These are phyloP conservation scores for Arthrobotrys musiformis DNA, from an alignment of 2,329 filamentous ascomycete genomes.

Conservation along the genomic window DNA sequence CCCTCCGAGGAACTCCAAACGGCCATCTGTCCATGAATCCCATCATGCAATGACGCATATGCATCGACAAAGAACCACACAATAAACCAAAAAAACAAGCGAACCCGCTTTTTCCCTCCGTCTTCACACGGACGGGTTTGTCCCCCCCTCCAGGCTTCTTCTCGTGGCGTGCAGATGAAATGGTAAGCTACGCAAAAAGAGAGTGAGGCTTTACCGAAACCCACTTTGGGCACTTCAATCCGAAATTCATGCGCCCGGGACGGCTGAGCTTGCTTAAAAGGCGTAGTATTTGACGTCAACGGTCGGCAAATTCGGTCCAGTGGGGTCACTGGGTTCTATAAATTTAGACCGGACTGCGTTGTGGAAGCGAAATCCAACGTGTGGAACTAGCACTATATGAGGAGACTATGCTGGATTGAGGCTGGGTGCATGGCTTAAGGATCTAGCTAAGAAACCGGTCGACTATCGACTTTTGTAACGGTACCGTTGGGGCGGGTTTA, in stretches of 20 bases:
- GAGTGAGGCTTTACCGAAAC: background rate
- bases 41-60: background rate
- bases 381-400: too few relatives aligned
- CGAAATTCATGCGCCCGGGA: background rate
- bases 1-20: background rate
- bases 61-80: background rate
- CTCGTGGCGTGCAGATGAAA: background rate
- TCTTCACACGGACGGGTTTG: slow-evolving; percentile 10
- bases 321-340: background rate
- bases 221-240: background rate
- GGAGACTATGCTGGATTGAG: too few relatives aligned
- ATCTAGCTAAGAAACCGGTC: too few relatives aligned
- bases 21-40: background rate
- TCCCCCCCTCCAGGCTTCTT: background rate
- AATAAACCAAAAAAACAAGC: too few relatives aligned
- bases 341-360: background rate
- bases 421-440: too few relatives aligned
- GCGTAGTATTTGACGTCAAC: background rate
- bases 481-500: too few relatives aligned
- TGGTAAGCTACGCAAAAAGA: background rate
- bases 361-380: background rate
- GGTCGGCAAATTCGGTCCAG: background rate
- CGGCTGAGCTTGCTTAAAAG: slow-evolving; percentile 2
- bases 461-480: too few relatives aligned
- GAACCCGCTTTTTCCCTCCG: background rate